Evolutionary conservation across 2,329 filamentous ascomycete genomes (phyloP).

Genomic region (Paecilomyces sp.): DNA sequence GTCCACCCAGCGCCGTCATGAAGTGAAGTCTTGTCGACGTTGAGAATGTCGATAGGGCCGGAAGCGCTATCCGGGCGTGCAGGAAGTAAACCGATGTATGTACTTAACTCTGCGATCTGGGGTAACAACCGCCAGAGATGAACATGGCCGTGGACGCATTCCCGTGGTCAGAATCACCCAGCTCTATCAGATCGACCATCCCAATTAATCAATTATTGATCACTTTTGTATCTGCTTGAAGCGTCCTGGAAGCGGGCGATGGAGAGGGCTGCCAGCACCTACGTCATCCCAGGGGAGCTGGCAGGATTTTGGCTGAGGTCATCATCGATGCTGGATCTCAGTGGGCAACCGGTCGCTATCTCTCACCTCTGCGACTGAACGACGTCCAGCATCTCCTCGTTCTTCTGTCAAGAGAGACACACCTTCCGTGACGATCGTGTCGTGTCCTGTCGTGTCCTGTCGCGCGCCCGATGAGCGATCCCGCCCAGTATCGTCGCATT

Average conservation of each 20-base stretch:
- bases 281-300: background rate
- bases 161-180: no score
- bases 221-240: no score
- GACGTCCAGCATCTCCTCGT: background rate
- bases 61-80: background rate
- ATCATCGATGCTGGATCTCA: background rate
- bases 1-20: no score
- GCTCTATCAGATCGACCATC: background rate
- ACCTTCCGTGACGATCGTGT: background rate
- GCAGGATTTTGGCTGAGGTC: background rate
- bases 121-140: background rate
- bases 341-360: background rate
- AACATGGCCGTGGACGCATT: no score
- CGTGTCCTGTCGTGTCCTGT: no score
- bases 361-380: background rate
- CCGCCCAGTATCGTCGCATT: slow-evolving; percentile 15
- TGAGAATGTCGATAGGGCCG: background rate
- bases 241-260: background rate
- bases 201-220: no score
- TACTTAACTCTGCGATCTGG: background rate
- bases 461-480: slow-evolving; percentile 11
- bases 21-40: background rate
- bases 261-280: background rate
- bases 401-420: background rate
- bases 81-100: background rate